Percentiles rank a stretch among this genome's conserved stretches.
Conservation (phyloP, 139 green algal genomes). For the Closterium sp. region DNA sequence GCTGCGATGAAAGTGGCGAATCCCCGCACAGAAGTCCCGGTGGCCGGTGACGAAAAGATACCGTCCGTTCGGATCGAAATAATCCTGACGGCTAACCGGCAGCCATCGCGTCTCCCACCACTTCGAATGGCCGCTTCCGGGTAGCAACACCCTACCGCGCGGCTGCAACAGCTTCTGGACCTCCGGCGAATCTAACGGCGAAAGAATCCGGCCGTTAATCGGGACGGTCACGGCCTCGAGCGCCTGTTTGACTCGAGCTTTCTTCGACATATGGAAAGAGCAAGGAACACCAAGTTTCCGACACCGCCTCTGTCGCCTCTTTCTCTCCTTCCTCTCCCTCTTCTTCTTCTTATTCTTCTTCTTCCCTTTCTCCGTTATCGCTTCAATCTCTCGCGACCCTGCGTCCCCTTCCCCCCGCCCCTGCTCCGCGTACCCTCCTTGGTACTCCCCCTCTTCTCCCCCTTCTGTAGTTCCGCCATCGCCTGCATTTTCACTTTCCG, state of each 20-base stretch:
- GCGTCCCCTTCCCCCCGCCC: no score
- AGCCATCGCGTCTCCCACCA: neutral
- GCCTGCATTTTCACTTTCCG: neutral
- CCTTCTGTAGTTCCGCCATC: neutral
- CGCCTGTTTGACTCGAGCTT: neutral
- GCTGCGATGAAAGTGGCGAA: neutral
- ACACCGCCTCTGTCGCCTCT: neutral
- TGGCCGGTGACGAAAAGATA: neutral
- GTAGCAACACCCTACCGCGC: no score
- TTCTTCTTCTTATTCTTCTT: neutral
- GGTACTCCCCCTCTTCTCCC: neutral
- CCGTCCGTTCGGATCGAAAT: neutral
- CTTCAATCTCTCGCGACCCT: neutral
- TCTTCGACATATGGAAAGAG: neutral
- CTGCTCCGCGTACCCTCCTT: no score
- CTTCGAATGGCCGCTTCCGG: neutral
- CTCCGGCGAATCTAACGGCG: neutral
- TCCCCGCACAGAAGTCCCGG: neutral
- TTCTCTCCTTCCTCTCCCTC: neutral
- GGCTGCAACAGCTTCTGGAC: neutral
- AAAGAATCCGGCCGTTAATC: neutral
- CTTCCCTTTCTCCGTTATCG: neutral
- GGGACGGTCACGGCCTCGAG: neutral
- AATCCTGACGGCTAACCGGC: neutral
- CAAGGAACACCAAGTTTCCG: neutral